These are phyloP conservation scores for Epichloe amarillans DNA, from an alignment of 2,329 filamentous ascomycete species.

Conservation along the genomic window DNA sequence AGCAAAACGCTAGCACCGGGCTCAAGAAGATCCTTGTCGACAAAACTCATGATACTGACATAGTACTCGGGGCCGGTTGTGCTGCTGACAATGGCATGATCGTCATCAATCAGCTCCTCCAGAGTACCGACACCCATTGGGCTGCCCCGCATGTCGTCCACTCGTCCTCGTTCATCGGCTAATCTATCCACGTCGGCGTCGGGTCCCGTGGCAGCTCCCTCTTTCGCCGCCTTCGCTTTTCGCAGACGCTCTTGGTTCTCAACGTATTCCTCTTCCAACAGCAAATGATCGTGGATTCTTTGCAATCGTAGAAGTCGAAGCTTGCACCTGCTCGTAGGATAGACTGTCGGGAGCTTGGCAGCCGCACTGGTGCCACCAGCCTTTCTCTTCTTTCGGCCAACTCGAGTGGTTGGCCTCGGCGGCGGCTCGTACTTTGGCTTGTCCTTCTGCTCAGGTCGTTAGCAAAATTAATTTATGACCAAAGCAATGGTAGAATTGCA, in stretches of 20 bases:
- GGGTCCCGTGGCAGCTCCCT: slow-evolving; percentile 51
- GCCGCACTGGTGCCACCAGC: slow-evolving; percentile 83
- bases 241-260: slow-evolving; percentile 96
- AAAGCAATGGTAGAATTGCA: slow-evolving; percentile 5
- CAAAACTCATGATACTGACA: slow-evolving; percentile 99
- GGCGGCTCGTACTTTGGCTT: slow-evolving; percentile 99
- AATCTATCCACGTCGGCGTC: slow-evolving; percentile 70
- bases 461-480: slow-evolving; percentile 2
- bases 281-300: slow-evolving; percentile 90
- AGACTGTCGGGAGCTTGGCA: slow-evolving; percentile 87
- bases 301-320: slow-evolving; percentile 95
- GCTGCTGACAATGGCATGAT: slow-evolving; percentile 96
- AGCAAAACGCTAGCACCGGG: slow-evolving; percentile 89
- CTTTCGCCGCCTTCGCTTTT: slow-evolving; percentile 75
- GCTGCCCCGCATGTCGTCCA: slow-evolving; percentile 96
- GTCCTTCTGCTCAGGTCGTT: slow-evolving; percentile 58
- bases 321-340: slow-evolving; percentile 94
- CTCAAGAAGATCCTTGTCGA: slow-evolving; percentile 96
- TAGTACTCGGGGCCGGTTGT: slow-evolving; percentile 98
- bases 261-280: slow-evolving; percentile 96
- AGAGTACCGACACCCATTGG: slow-evolving; percentile 97
- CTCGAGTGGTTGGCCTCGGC: slow-evolving; percentile 87
- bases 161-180: slow-evolving; percentile 85
- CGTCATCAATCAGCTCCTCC: slow-evolving; percentile 98
- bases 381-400: slow-evolving; percentile 98